These are phyloP conservation scores for Suillus cothurnatus DNA, from an alignment of 768 basidiomycete species.

Conservation along the genomic window DNA sequence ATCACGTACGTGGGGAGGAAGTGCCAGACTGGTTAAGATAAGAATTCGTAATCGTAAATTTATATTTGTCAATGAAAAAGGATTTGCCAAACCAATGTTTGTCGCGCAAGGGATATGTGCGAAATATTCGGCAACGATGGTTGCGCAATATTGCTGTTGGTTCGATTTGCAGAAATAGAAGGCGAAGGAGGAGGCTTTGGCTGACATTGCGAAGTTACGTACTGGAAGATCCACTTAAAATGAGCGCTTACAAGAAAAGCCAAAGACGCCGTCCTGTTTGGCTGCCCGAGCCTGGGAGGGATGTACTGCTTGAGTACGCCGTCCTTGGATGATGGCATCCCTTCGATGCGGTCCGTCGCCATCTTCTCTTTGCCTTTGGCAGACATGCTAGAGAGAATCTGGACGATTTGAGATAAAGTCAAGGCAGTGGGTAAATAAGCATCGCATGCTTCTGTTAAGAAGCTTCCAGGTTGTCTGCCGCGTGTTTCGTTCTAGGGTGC, in stretches of 20 bases:
- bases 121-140: constrained; percentile 13
- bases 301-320: not conserved
- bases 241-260: constrained; percentile 4
- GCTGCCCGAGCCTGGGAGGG: not conserved
- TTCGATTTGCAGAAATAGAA: constrained; percentile 16
- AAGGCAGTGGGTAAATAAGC: constrained; percentile 4
- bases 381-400: constrained; percentile 5
- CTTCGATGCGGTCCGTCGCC: not conserved
- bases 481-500: constrained; percentile 3
- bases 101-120: constrained; percentile 11
- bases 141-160: constrained; percentile 3
- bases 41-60: not conserved
- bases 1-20: not conserved
- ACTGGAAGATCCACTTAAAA: not conserved
- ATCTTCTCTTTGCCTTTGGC: constrained; percentile 8
- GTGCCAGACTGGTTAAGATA: not conserved
- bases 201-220: not conserved
- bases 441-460: constrained; percentile 1
- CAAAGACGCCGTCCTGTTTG: not conserved
- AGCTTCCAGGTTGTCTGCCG: not conserved
- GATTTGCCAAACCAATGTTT: constrained; percentile 20
- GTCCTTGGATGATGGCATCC: not conserved
- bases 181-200: constrained; percentile 7
- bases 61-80: constrained; percentile 5
- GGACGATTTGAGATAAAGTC: constrained; percentile 1